Evolutionary conservation across 805 yeast genomes (phyloP), one percentile per base, ranked within the genome.

Genomic region (Lipomyces anomalus): DNA sequence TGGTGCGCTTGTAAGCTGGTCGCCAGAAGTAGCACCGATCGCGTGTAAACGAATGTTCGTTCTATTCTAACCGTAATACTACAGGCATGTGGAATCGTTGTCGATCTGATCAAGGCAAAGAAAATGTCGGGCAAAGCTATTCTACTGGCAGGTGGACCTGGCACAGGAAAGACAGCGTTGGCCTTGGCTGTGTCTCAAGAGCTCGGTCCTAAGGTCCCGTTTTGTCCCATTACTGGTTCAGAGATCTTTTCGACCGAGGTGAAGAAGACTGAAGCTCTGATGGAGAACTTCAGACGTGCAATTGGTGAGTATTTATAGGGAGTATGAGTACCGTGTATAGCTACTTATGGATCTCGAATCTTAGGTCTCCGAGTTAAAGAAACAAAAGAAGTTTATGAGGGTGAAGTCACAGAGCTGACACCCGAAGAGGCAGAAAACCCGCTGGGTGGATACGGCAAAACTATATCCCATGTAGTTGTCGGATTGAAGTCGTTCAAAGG

Each of bases 341-440:
- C 41, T 32, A n/a, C n/a, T n/a, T n/a, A n/a, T n/a, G n/a, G n/a
- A n/a, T n/a, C n/a, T n/a, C n/a, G 26, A 26, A 11, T 16, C 17
- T 29, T 6, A 11, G 53, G 98, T 2, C 75, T 92, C 52, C 79
- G 97, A 67, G 88, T 92, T 62, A 90, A 89, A 65, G 98, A 92
- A 67, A 88, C 95, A 21, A 92, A 92, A 62, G 98, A 92, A 66
- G 95, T 92, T 5, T 92, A 90, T 61, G 97, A 92, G 66, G 98
- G 98, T 53, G 98, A 92, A 66, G 96, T 92, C 41, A 90, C 94
- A 22, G 98, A 90, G 64, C 72, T 90, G 58, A 83, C 90, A 2
- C 96, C 96, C 2, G 95, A 87, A 67, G 97, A 92, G 69, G 84
- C 94, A 26, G 97, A 90, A 66, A 86, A 92, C 67, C 96, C 97